Conservation (phyloP, 208 protist genomes). For the Crithidia bombi region DNA sequence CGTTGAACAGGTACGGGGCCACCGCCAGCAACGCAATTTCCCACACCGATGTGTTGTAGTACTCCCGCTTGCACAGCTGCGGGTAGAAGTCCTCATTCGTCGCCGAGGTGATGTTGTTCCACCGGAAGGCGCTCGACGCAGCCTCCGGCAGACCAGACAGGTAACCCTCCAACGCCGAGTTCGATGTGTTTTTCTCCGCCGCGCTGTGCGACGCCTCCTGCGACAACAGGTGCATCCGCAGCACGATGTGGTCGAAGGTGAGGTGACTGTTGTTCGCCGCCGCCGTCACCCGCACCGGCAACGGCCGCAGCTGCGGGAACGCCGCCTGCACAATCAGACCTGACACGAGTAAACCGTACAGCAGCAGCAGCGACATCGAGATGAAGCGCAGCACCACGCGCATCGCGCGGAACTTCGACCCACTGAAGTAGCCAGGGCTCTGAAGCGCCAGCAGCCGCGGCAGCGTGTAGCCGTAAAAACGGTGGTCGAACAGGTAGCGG, state of each 20-base stretch:
- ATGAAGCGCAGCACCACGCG: slow-evolving; percentile 64
- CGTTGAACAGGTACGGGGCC: slow-evolving; percentile 65
- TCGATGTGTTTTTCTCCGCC: slow-evolving; percentile 25
- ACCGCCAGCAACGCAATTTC: slow-evolving; percentile 75
- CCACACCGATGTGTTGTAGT: slow-evolving; percentile 65
- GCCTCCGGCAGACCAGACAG: slow-evolving; percentile 25
- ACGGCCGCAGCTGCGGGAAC: slow-evolving; percentile 69
- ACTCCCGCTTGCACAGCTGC: slow-evolving; percentile 67
- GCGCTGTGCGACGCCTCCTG: slow-evolving; percentile 15
- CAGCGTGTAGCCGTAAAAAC: slow-evolving; percentile 73
- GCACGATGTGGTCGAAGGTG: slow-evolving; percentile 82
- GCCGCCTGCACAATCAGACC: slow-evolving; percentile 77
- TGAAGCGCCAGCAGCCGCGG: slow-evolving; percentile 74
- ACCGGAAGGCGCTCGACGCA: slow-evolving; percentile 51
- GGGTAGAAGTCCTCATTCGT: slow-evolving; percentile 71
- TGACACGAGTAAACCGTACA: slow-evolving; percentile 52
- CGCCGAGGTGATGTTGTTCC: slow-evolving; percentile 51
- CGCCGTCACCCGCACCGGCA: slow-evolving; percentile 61
- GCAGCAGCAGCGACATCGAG: slow-evolving; percentile 48
- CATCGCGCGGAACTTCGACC: slow-evolving; percentile 53
- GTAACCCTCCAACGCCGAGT: slow-evolving; percentile 16
- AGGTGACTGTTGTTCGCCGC: slow-evolving; percentile 50
- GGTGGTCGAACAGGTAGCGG: slow-evolving; percentile 43
- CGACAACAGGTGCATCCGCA: slow-evolving; percentile 74
- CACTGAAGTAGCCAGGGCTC: slow-evolving; percentile 66